Evolutionary conservation across 345 rosid genomes (phyloP), one percentile per base, ranked within the genome.

Genomic region (Citrus trifoliata): DNA sequence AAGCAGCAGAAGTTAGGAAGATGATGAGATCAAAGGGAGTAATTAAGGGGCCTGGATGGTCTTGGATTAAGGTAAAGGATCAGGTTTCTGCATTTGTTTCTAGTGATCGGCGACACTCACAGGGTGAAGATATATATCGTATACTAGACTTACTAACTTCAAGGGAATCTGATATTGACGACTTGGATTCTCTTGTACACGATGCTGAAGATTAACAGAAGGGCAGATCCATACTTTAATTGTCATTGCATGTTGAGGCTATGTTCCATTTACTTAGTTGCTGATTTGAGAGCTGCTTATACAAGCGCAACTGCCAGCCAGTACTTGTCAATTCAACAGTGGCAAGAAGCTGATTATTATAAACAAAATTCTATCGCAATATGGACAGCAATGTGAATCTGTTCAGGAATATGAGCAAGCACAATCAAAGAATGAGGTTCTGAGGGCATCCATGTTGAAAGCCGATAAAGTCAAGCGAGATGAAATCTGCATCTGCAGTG

Each of bases 31-130:
- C 87, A 27, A 95, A 86, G 83, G 98, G 99, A 10, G 81, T 92
- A 71, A 82, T 84, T 69, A 95, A 95, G 88, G 98, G 93, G 78
- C 93, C 92, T 0, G 97, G 99, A 70, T 90, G 93, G 90, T 91
- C 99, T 75, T 93, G 90, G 91, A 87, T 92, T 73, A 88, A 88
- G 85, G 72, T 92, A 65, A 88, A 84, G 80, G 90, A 90, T 76
- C 76, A 5, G 58, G 72, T 88, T 75, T 81, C 86, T 71, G 87
- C 88, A 28, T 95, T 92, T 85, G 88, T 87, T n/a, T 87, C 99
- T 70, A 87, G 93, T 37, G 95, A 94, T 83, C 78, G 69, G 18
- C 71, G 81, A 38, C 94, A 93, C 87, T 82, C 85, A 38, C 86
- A 84, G 78, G 78, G 82, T 79, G 92, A 88, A 78, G 85, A 88